These are phyloP conservation scores for Boletus calvinii DNA, from an alignment of 1,284 basidiomycete species.

Conservation along the genomic window DNA sequence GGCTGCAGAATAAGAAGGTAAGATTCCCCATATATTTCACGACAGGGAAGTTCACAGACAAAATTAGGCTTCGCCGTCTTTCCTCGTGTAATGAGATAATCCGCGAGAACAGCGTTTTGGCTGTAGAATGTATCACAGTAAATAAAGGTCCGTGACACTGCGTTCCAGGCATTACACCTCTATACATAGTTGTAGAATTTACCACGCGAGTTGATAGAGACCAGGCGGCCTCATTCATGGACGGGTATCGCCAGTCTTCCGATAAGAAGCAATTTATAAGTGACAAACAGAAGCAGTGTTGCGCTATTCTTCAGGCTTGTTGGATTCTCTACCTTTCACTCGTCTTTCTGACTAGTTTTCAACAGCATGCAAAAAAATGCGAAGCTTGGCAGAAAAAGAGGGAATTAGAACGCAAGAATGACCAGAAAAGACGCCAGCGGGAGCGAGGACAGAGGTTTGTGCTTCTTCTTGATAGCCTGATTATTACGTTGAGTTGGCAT, in stretches of 20 bases:
- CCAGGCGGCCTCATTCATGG: conserved; percentile 4
- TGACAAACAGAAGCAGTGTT: background rate
- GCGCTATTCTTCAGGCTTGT: background rate
- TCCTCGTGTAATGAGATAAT: background rate
- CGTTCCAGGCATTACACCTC: background rate
- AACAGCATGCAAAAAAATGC: conserved; percentile 1
- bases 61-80: background rate
- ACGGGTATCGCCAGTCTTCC: conserved; percentile 1
- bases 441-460: background rate
- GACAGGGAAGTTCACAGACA: background rate
- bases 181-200: background rate
- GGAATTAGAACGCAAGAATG: background rate
- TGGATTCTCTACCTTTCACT: background rate
- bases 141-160: background rate
- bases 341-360: background rate
- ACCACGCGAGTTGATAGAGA: background rate
- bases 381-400: background rate
- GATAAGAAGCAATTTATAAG: conserved; percentile 2
- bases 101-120: background rate
- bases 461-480: background rate
- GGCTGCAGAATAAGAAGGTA: conserved; percentile 1
- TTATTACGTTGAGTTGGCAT: background rate
- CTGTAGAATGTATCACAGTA: background rate
- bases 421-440: background rate
- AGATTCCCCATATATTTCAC: background rate